A percentile compares a stretch with the other conserved stretches of the same genome.
Conservation (phyloP, 2,329 filamentous ascomycete species). For the Geosmithia flava region DNA sequence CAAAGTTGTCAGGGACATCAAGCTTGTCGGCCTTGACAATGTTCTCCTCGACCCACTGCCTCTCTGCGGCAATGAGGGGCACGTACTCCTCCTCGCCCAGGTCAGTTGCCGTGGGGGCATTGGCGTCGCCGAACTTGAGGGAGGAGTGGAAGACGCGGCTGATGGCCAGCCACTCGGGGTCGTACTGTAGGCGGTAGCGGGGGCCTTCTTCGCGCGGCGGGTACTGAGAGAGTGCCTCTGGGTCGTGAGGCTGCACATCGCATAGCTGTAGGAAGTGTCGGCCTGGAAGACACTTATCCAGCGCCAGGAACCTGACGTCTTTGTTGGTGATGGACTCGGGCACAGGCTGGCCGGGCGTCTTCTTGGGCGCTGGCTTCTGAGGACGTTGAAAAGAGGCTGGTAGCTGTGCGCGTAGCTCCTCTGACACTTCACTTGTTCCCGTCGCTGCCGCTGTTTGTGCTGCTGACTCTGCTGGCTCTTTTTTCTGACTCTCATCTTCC, state of each 20-base stretch:
- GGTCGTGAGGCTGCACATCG: slow-evolving; percentile 40
- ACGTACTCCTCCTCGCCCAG: slow-evolving; percentile 57
- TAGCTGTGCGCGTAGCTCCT: slow-evolving; percentile 59
- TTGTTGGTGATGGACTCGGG: slow-evolving; percentile 67
- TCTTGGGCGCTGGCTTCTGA: slow-evolving; percentile 15
- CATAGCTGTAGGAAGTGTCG: slow-evolving; percentile 74
- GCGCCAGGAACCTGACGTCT: slow-evolving; percentile 69
- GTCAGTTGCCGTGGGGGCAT: slow-evolving; percentile 41
- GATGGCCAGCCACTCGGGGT: slow-evolving; percentile 92
- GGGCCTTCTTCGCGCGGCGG: slow-evolving; percentile 8
- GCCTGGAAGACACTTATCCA: slow-evolving; percentile 80
- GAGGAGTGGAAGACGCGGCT: slow-evolving; percentile 64
- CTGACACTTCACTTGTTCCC: slow-evolving; percentile 30
- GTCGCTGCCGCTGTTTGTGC: not conserved
- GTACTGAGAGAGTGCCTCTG: slow-evolving; percentile 9
- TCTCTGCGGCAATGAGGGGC: slow-evolving; percentile 55
- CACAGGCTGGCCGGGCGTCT: slow-evolving; percentile 46
- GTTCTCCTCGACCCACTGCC: slow-evolving; percentile 71
- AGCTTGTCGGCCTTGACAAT: slow-evolving; percentile 51
- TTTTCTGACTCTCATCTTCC: slow-evolving; percentile 1
- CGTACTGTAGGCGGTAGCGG: slow-evolving; percentile 61
- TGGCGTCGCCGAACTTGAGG: slow-evolving; percentile 49
- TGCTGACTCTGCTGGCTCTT: not conserved
- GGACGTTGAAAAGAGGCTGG: slow-evolving; percentile 58
- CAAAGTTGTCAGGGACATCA: slow-evolving; percentile 67